Percentiles rank a stretch among this genome's conserved stretches.
Conservation (phyloP, 495 filamentous ascomycete genomes). For the Neurospora africana region DNA sequence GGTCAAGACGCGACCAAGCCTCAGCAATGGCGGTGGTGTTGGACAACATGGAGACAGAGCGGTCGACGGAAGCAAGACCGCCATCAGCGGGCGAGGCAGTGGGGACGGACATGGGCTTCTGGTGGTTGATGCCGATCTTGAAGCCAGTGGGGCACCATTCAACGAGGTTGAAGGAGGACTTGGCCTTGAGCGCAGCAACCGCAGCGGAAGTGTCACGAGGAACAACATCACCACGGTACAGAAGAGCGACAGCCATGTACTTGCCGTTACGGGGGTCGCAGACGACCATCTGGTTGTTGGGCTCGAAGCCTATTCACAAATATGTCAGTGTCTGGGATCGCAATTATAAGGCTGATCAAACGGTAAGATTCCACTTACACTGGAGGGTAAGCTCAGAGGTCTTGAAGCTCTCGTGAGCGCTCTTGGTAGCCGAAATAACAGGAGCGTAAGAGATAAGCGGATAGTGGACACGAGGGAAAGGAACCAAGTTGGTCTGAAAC, state of each 20-base stretch:
- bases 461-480: conserved; percentile 87
- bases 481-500: conserved; percentile 91
- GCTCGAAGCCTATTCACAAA: conserved; percentile 57
- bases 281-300: conserved; percentile 94
- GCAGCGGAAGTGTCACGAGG: conserved; percentile 75
- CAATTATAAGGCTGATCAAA: not conserved
- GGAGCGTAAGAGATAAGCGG: conserved; percentile 83
- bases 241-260: conserved; percentile 85
- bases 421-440: conserved; percentile 71
- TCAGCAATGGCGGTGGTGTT: conserved; percentile 90
- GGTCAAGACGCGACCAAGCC: conserved; percentile 78
- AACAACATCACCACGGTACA: conserved; percentile 86
- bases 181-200: conserved; percentile 73
- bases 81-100: conserved; percentile 43
- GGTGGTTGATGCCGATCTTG: conserved; percentile 91
- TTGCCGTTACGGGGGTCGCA: conserved; percentile 87
- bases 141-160: conserved; percentile 97
- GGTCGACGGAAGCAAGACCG: conserved; percentile 74
- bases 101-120: conserved; percentile 74
- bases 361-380: conserved; percentile 42
- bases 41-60: conserved; percentile 80
- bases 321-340: conserved; percentile 1
- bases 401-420: conserved; percentile 86
- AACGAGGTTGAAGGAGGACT: conserved; percentile 80
- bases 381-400: conserved; percentile 79